Evolutionary conservation across 352 stramenopile species (phyloP).

Genomic region (Globisporangium okanoganense): DNA sequence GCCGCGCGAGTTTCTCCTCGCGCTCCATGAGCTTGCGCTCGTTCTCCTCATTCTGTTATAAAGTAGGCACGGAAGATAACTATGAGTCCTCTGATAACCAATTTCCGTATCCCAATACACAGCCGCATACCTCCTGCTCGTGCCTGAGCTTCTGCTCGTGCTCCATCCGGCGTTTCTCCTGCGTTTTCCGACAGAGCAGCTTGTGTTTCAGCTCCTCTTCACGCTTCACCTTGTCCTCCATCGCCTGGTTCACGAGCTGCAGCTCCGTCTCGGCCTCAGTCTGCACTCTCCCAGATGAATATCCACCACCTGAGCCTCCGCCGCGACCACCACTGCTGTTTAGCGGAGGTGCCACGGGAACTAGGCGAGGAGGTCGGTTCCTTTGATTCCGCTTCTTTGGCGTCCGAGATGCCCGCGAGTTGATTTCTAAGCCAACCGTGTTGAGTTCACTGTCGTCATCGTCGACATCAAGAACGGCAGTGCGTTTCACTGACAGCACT

Average conservation of each 20-base stretch:
- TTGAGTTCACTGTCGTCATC: conserved; percentile 4
- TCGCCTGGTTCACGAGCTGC: conserved; percentile 6
- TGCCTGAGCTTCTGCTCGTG: conserved; percentile 29
- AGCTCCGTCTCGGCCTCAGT: conserved; percentile 10
- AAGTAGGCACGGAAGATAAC: neutral
- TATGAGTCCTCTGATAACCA: neutral
- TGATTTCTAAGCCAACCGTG: conserved; percentile 12
- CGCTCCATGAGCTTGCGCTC: conserved; percentile 69
- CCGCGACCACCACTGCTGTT: neutral
- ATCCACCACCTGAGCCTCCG: neutral
- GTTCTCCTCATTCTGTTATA: conserved; percentile 41
- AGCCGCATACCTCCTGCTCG: conserved; percentile 29
- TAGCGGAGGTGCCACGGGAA: conserved; percentile 22
- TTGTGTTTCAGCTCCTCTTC: conserved; percentile 54
- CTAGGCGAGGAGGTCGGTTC: conserved; percentile 35
- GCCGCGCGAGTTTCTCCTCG: conserved; percentile 56
- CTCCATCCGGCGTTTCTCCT: conserved; percentile 36
- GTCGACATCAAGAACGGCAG: neutral
- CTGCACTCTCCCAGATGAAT: neutral
- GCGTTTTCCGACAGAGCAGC: conserved; percentile 26
- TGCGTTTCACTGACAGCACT: conserved; percentile 22
- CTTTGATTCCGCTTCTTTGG: conserved; percentile 48
- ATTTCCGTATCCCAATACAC: neutral
- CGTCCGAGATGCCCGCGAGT: conserved; percentile 18
- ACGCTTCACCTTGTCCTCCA: conserved; percentile 24